These are phyloP conservation scores for Suillus spraguei DNA, from an alignment of 768 basidiomycete species.

Conservation along the genomic window DNA sequence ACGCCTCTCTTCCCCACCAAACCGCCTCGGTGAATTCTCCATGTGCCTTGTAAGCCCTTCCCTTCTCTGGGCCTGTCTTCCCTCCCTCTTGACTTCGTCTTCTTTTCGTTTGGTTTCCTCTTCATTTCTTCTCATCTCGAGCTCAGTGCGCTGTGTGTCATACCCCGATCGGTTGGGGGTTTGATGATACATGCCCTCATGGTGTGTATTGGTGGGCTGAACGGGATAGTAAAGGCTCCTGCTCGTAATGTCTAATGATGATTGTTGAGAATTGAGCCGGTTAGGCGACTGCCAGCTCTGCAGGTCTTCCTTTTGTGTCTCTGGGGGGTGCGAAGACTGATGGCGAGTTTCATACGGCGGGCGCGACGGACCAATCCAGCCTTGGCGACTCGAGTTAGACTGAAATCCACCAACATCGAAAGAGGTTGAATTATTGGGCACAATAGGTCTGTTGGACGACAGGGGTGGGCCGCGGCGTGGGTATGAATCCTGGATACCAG, in stretches of 20 bases:
- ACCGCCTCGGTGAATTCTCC: conserved; percentile 22
- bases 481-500: not conserved
- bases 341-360: conserved; percentile 26
- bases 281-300: conserved; percentile 34
- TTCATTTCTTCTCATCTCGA: conserved; percentile 27
- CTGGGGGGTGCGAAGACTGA: conserved; percentile 28
- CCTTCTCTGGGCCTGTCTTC: conserved; percentile 18
- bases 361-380: conserved; percentile 23
- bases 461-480: conserved; percentile 11
- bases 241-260: conserved; percentile 1
- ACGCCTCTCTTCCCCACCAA: conserved; percentile 25
- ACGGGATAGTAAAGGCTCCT: conserved; percentile 11
- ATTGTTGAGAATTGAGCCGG: conserved; percentile 23
- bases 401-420: conserved; percentile 25
- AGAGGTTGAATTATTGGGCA: conserved; percentile 25
- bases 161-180: conserved; percentile 22
- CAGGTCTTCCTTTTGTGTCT: conserved; percentile 28
- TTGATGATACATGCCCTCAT: conserved; percentile 31
- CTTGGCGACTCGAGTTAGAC: conserved; percentile 23
- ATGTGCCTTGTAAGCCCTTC: conserved; percentile 19
- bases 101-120: conserved; percentile 21
- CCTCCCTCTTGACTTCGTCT: conserved; percentile 24
- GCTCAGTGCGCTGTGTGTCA: conserved; percentile 21
- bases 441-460: conserved; percentile 32
- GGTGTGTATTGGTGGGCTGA: conserved; percentile 25